Evolutionary conservation across 2,329 filamentous ascomycete genomes (phyloP).

Genomic region (Sordariomycetes sp.): DNA sequence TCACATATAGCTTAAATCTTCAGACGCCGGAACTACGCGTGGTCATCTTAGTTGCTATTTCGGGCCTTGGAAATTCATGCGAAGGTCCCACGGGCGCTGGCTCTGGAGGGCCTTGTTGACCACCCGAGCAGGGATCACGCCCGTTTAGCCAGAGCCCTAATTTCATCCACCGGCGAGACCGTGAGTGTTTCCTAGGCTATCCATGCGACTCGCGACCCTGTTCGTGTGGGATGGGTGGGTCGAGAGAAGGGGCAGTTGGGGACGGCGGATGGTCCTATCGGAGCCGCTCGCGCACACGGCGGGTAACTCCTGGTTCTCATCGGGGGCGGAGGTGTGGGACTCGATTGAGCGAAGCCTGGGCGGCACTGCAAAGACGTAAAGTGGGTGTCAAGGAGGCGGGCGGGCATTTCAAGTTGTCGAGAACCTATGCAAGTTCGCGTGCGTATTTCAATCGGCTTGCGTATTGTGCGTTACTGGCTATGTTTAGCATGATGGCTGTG

Average conservation of each 20-base stretch:
- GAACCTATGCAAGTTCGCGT: too few relatives aligned
- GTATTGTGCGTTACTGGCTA: too few relatives aligned
- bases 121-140: not conserved
- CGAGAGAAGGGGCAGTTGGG: not conserved
- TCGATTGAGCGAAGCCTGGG: too few relatives aligned
- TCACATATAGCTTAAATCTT: not conserved
- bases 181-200: not conserved
- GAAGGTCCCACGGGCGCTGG: not conserved
- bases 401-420: too few relatives aligned
- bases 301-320: too few relatives aligned
- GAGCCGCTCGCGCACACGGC: too few relatives aligned
- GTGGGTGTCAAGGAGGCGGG: too few relatives aligned
- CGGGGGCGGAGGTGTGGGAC: too few relatives aligned
- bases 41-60: not conserved
- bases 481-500: too few relatives aligned
- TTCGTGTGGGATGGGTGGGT: not conserved
- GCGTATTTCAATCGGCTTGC: too few relatives aligned
- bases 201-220: not conserved
- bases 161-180: constrained; percentile 1
- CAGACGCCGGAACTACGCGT: not conserved
- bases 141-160: not conserved
- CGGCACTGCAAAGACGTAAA: too few relatives aligned
- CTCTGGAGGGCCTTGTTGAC: not conserved
- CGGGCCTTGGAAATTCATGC: not conserved
- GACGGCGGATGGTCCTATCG: not conserved